These are phyloP conservation scores for Linaria vulgaris DNA, from an alignment of 257 asterid genomes.

Conservation along the genomic window DNA sequence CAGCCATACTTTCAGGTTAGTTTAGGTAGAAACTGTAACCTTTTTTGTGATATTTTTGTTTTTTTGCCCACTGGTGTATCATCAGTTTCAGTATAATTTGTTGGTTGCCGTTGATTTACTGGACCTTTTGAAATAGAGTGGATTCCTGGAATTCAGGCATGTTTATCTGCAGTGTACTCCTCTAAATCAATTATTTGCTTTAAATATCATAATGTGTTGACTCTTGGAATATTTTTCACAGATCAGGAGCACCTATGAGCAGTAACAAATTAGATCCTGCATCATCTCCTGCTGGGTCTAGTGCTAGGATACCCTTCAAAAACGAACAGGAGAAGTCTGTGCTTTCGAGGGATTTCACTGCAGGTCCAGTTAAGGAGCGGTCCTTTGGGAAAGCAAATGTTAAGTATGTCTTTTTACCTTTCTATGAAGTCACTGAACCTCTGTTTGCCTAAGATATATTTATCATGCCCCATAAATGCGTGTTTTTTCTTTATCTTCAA, in stretches of 20 bases:
- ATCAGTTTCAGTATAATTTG: too few relatives aligned
- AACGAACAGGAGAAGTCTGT: constrained; percentile 70
- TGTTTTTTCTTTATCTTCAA: constrained; percentile 9
- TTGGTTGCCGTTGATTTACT: too few relatives aligned
- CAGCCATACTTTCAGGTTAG: constrained; percentile 63
- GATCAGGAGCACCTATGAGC: constrained; percentile 62
- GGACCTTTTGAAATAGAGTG: too few relatives aligned
- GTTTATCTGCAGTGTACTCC: not conserved
- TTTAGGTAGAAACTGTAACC: not conserved
- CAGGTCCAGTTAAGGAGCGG: constrained; percentile 70
- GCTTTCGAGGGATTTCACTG: constrained; percentile 61
- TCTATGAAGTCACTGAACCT: constrained; percentile 7
- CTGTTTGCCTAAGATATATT: not conserved
- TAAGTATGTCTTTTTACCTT: constrained; percentile 52
- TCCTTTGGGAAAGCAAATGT: constrained; percentile 62
- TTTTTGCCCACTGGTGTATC: too few relatives aligned
- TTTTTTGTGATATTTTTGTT: too few relatives aligned
- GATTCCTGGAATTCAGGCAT: too few relatives aligned
- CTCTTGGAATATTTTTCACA: constrained; percentile 37
- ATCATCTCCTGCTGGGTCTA: constrained; percentile 62
- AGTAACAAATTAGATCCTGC: constrained; percentile 59
- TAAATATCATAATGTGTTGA: constrained; percentile 9
- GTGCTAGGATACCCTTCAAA: constrained; percentile 60
- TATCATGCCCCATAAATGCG: not conserved
- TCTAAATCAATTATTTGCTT: constrained; percentile 22